Base-by-base conservation (phyloP, 2,329 filamentous ascomycete species). In the Spiromastix sp. region DNA sequence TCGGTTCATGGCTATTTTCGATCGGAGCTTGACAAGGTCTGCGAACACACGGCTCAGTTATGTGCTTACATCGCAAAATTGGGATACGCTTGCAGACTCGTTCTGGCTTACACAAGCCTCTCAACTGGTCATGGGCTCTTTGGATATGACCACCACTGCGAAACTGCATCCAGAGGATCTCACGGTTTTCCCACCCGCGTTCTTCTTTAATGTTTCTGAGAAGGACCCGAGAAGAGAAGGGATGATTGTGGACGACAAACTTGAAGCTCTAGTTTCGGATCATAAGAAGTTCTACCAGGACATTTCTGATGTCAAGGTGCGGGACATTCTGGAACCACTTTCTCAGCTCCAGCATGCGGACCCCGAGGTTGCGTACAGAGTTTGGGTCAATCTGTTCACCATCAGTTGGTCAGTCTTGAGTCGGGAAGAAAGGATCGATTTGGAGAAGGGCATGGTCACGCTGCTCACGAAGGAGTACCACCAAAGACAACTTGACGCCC, bases 101-200 rank as follows among this genome's bases (percentile, higher is more conserved):
- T 99, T 93, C 64, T 99, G 93, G 93, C 68, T 99, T 32, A 81
- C 86, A 26, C 91, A 99, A 60, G 89, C 93, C 21, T 86, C 86
- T 12, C 91, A 98, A 51, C 70, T 98, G 26, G 75, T 99, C 37
- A 76, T 98, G 44, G 87, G 91, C 11, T 87, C 85, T 5, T 74
- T 96, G 27, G 91, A 98, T 55, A 80, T 85, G 69, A 85, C 82
- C 46, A 72, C 73, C n/a, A 70, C 74, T 10, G 75, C 85, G 19
- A 81, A 85, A 46, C 68, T 98, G 34, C 79, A 95, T 47, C 56
- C 71, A 0, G 85, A 93, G 8, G 91, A 98, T 57, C 89, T 94
- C 61, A 81, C 75, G 38, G 72, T 85, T 6, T 73, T 85, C 44
- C 75, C 84, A 1, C 68, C 81, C 5, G 86, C 83, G 6, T 72